Conservation (phyloP, 2,329 filamentous ascomycete genomes). For the Knoxdaviesia capensis region DNA sequence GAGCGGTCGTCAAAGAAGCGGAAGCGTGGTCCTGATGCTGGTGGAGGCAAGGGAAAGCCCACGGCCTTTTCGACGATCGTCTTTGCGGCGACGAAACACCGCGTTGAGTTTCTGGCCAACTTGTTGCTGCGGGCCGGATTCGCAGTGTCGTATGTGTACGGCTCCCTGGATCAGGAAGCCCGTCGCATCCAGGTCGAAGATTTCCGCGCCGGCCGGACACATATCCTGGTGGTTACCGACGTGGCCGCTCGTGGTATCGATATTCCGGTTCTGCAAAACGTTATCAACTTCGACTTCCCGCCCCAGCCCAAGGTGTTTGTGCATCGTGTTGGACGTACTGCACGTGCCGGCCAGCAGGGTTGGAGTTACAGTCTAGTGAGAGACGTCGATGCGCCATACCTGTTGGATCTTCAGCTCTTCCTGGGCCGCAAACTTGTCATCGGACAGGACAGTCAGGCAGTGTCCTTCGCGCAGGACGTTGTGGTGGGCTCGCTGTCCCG, state of each 20-base stretch:
- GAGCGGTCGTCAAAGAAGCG: constrained; percentile 44
- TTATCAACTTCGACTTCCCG: constrained; percentile 97
- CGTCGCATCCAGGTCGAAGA: constrained; percentile 81
- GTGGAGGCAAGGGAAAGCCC: constrained; percentile 42
- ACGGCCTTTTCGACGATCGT: constrained; percentile 87
- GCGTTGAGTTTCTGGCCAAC: constrained; percentile 78
- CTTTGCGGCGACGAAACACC: constrained; percentile 89
- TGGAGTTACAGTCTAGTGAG: constrained; percentile 91
- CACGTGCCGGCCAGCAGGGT: constrained; percentile 75
- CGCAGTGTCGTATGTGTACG: constrained; percentile 84
- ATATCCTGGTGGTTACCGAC: constrained; percentile 89
- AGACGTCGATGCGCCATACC: constrained; percentile 74
- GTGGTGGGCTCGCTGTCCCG: constrained; percentile 60
- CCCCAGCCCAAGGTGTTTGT: constrained; percentile 94
- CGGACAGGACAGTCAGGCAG: constrained; percentile 41
- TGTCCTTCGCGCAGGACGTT: constrained; percentile 65
- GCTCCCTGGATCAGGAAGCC: constrained; percentile 82
- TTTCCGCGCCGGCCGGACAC: constrained; percentile 66
- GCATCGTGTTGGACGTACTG: constrained; percentile 88
- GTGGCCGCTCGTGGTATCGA: constrained; percentile 94
- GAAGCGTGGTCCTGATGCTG: constrained; percentile 39
- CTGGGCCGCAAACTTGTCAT: constrained; percentile 66
- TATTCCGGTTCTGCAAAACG: constrained; percentile 87
- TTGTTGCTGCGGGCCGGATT: constrained; percentile 71
- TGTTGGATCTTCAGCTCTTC: constrained; percentile 87